These are phyloP conservation scores for Posidonia australis DNA, from an alignment of 106 monocot genomes.

Conservation along the genomic window DNA sequence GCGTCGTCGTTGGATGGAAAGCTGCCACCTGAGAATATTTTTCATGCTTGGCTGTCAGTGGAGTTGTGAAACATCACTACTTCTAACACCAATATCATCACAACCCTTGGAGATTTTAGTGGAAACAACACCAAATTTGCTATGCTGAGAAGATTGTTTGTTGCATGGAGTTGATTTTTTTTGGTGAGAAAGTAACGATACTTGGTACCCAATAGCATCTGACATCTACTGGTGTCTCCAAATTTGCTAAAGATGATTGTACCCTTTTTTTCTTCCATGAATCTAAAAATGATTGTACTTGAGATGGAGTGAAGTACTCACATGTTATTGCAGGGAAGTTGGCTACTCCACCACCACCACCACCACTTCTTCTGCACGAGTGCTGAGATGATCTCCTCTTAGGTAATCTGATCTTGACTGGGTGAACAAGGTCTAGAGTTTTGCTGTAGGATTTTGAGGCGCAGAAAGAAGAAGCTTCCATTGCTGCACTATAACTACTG, in stretches of 20 bases:
- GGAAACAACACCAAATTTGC: no score
- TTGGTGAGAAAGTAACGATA: no score
- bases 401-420: conserved; percentile 13
- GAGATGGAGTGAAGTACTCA: no score
- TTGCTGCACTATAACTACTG: conserved; percentile 3
- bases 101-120: not conserved
- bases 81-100: no score
- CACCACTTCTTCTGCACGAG: not conserved
- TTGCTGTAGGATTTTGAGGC: conserved; percentile 49
- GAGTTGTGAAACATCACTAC: no score
- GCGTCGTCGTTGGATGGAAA: conserved; percentile 19
- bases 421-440: conserved; percentile 14
- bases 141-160: no score
- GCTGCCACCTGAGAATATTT: conserved; percentile 27
- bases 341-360: not conserved
- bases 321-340: conserved; percentile 9
- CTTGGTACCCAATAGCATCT: no score
- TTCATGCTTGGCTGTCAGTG: not conserved
- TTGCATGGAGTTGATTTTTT: no score
- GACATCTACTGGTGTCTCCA: not conserved
- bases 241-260: not conserved
- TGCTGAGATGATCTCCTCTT: not conserved
- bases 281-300: no score
- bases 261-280: no score
- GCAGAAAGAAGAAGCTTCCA: conserved; percentile 65